Evolutionary conservation across 2,329 filamentous ascomycete species (phyloP), one percentile per base, ranked within the genome.

Genomic region (Calonectria pseudoturangicola): DNA sequence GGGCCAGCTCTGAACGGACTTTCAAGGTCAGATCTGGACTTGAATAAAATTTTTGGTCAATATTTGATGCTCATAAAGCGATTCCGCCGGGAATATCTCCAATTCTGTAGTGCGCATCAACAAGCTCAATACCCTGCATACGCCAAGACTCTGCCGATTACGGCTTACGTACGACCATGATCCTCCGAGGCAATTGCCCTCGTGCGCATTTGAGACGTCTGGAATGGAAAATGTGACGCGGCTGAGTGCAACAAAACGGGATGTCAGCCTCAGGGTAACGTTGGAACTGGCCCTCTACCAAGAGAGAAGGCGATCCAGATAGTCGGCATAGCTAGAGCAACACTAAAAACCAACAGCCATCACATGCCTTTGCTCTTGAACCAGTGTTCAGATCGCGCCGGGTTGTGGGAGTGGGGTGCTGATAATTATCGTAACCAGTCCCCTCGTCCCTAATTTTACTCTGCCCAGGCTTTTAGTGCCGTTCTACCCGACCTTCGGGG

Each of bases 401-500:
- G 54, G 33, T 39, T 28, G 54, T 9, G 12, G n/a, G 54, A 60
- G 54, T 60, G 54, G 54, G 54, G 54, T 41, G 21, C 33, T 27
- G 54, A 43, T 60, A 45, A 60, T 62, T 58, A 60, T 60, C 66
- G 41, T 47, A 45, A 48, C 66, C 51, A 68, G 54, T 60, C 28
- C 41, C 39, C 41, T 60, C 65, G 33, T 27, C 54, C n/a, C 54
- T 60, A 60, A 68, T 58, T 41, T 58, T 58, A 70, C 64, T 51
- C 48, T 25, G 30, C 51, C 28, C 25, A 36, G 48, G 28, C 25
- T 21, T 51, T 60, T 39, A 62, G 45, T 67, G 69, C 69, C 69
- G 69, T 51, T 39, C 66, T 71, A 71, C 63, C 69, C 69, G 69
- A 56, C 47, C 64, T 45, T 30, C 27, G 45, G 21, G 56, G 69